These are phyloP conservation scores for Fomitopsis pulvina DNA, from an alignment of 768 basidiomycete genomes.

Conservation along the genomic window DNA sequence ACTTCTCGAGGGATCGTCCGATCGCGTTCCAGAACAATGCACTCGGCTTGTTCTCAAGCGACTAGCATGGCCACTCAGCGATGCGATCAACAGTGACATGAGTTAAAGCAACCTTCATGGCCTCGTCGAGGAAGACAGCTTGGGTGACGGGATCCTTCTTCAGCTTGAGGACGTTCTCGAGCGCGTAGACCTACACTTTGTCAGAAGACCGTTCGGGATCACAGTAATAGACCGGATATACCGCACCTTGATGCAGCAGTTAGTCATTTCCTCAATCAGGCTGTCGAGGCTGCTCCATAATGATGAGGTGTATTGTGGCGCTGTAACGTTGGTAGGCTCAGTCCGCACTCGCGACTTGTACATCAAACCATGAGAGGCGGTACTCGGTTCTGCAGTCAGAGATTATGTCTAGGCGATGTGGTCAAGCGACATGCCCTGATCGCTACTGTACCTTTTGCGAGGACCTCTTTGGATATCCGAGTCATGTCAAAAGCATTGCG, in stretches of 20 bases:
- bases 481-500: conserved; percentile 79
- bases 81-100: not conserved
- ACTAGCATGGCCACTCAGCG: conserved; percentile 31
- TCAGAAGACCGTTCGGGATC: not conserved
- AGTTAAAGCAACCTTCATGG: conserved; percentile 52
- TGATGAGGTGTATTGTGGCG: conserved; percentile 78
- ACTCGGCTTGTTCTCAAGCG: conserved; percentile 87
- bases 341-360: conserved; percentile 86
- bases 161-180: conserved; percentile 88
- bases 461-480: conserved; percentile 79
- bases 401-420: not conserved
- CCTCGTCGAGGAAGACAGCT: conserved; percentile 82
- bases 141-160: conserved; percentile 82
- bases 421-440: not conserved
- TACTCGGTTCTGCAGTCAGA: conserved; percentile 14
- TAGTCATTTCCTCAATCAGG: conserved; percentile 84
- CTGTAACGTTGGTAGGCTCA: conserved; percentile 84
- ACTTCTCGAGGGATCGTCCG: conserved; percentile 73
- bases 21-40: conserved; percentile 87
- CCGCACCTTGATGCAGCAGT: conserved; percentile 81
- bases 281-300: conserved; percentile 78
- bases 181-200: conserved; percentile 69
- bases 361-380: conserved; percentile 29
- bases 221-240: not conserved
- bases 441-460: conserved; percentile 57